These are phyloP conservation scores for Rehmannia glutinosa DNA, from an alignment of 257 asterid genomes.

Conservation along the genomic window DNA sequence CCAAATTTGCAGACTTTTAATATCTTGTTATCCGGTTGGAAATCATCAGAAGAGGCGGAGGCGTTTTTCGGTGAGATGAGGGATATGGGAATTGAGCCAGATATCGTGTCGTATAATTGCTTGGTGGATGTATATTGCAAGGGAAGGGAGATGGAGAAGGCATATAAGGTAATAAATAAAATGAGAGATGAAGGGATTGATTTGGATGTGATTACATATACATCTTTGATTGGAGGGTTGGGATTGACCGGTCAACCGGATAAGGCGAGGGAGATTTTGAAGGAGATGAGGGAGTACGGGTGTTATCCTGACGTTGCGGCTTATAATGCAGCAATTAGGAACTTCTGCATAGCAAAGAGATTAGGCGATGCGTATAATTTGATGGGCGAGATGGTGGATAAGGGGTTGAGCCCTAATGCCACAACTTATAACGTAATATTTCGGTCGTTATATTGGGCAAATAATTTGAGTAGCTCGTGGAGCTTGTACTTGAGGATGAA, in stretches of 20 bases:
- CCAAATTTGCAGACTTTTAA: conserved; percentile 80
- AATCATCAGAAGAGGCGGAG: conserved; percentile 69
- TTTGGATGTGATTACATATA: conserved; percentile 79
- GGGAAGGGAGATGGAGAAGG: conserved; percentile 73
- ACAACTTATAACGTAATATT: conserved; percentile 83
- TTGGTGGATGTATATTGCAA: conserved; percentile 86
- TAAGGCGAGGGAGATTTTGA: conserved; percentile 76
- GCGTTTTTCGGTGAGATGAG: conserved; percentile 65
- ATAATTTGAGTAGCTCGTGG: conserved; percentile 69
- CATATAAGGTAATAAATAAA: conserved; percentile 42
- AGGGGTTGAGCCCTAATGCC: conserved; percentile 75
- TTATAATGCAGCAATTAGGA: conserved; percentile 77
- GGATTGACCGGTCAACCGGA: conserved; percentile 91
- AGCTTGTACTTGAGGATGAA: conserved; percentile 69
- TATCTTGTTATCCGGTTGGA: conserved; percentile 86
- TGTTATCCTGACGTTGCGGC: conserved; percentile 90
- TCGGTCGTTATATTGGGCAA: conserved; percentile 66
- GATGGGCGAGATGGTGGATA: conserved; percentile 70
- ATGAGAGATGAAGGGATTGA: conserved; percentile 69
- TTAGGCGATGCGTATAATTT: conserved; percentile 51
- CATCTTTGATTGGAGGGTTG: conserved; percentile 82
- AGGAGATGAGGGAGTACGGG: conserved; percentile 88
- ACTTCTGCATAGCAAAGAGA: conserved; percentile 88
- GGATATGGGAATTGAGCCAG: conserved; percentile 70
- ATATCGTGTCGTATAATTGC: conserved; percentile 79